Base-by-base conservation (phyloP, 2,329 filamentous ascomycete species). In the Fusarium virguliforme region DNA sequence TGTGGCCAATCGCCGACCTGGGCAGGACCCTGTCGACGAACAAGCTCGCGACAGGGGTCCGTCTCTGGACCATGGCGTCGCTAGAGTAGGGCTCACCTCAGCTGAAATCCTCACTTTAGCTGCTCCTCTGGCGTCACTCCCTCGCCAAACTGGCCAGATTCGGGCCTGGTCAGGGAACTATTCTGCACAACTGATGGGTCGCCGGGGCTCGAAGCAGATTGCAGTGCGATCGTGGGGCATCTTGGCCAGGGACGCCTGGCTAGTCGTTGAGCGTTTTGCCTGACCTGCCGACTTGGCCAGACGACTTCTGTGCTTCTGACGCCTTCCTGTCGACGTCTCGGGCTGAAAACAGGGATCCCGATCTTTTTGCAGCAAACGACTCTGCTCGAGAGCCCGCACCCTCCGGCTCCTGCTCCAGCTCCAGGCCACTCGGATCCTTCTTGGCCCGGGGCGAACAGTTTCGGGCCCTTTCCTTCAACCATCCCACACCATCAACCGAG, bases 41-140 rank as follows among this genome's bases (percentile, higher is more conserved):
- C 75, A 78, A 77, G 70, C 74, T 76, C 71, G 67, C 56, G 65
- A 64, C 76, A 73, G 62, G 76, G 74, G 50, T 68, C 56, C 56
- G 58, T 58, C 56, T 72, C 67, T 75, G 60, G 62, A 55, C 77
- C 74, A 72, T 76, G 71, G 70, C 71, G 70, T 67, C 43, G 75
- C 67, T 67, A 64, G 67, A 72, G 74, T 80, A 78, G 74, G 77
- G 78, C 79, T 81, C 79, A 81, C 78, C 78, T 81, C 79, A 81
- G 79, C 79, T 81, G 79, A 80, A 78, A 73, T 65, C 68, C 70
- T 73, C 75, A 71, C 73, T 73, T 72, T 76, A 74, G 69, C 60
- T 60, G 60, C 62, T 54, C 57, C 62, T 72, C 72, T 75, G 72
- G 74, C 68, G 70, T 75, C 74, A 75, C 72, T 72, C 71, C 71